Base-by-base conservation (phyloP, 2,329 filamentous ascomycete species). In the Torrubiellomyces zombiae region DNA sequence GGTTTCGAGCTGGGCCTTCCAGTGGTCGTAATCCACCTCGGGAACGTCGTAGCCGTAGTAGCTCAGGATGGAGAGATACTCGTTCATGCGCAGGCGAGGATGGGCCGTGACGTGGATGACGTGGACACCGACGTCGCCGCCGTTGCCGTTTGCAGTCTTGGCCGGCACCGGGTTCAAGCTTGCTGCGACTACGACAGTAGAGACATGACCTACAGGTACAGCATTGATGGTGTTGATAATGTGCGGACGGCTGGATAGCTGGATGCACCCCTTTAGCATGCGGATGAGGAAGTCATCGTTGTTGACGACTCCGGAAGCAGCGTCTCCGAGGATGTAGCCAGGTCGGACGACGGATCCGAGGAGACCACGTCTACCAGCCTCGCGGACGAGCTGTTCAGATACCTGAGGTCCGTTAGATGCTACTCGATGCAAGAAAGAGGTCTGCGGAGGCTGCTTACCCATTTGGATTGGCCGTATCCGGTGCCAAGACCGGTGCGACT, bases 391-490 rank as follows among this genome's bases (percentile, higher is more conserved):
- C 24, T 67, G 54, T 38, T 74, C 67, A 6, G 57, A 55, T 18
- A 60, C 51, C 29, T 31, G 3, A 10, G 16, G 14, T 16, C n/a
- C 5, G 16, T 35, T 27, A 33, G 36, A 18, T 24, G 11, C 18
- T 14, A 25, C 24, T 14, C 7, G 15, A 14, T 27, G 23, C 10
- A 26, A 18, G 24, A n/a, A n/a, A 13, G 14, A 6, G 17, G 23
- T 15, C 7, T 9, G 12, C 17, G 15, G n/a, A 4, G 13, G n/a
- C 10, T 9, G 10, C 67, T 64, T 5, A 68, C 78, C 83, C 83
- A 94, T 55, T 95, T 94, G 35, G 69, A 72, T 48, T 94, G 85
- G 3, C 86, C 85, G 40, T 94, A 94, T 5, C 86, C 85, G 1
- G 80, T 93, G 19, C 71, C 72, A 2, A 94, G 68, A 16, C 80